These are phyloP conservation scores for Starmerella apicola DNA, from an alignment of 805 yeast genomes.

Conservation along the genomic window DNA sequence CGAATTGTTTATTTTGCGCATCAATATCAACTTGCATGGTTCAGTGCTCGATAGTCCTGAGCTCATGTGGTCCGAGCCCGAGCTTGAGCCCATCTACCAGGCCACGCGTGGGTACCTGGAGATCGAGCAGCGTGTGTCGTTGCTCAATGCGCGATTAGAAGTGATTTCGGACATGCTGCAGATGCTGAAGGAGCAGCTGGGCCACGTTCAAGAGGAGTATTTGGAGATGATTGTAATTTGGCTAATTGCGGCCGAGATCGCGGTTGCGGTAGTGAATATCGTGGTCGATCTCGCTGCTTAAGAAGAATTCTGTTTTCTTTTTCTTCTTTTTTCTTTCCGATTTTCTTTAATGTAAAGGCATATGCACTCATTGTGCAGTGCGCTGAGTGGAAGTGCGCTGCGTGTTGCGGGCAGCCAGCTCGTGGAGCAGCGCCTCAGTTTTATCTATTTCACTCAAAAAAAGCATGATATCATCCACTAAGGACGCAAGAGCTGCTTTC, in stretches of 20 bases:
- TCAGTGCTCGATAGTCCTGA: constrained; percentile 88
- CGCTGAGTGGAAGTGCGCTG: no score
- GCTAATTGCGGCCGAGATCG: constrained; percentile 80
- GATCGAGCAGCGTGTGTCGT: constrained; percentile 82
- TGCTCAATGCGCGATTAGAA: constrained; percentile 82
- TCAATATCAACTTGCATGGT: constrained; percentile 35
- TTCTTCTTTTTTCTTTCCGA: neutral
- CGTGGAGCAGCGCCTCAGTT: no score
- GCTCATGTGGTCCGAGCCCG: constrained; percentile 98
- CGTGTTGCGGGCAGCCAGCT: no score
- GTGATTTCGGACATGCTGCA: constrained; percentile 86
- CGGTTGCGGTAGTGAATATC: constrained; percentile 76
- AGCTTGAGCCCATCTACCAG: constrained; percentile 91
- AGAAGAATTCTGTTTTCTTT: neutral
- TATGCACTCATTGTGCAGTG: no score
- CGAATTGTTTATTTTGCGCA: constrained; percentile 70
- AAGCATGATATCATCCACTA: no score
- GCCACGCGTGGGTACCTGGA: constrained; percentile 93
- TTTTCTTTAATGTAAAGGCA: no score
- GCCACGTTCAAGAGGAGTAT: constrained; percentile 84
- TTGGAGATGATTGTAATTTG: constrained; percentile 83
- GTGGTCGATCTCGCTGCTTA: constrained; percentile 27
- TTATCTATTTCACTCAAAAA: no score
- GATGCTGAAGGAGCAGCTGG: constrained; percentile 93
- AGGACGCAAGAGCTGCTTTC: no score